Evolutionary conservation across 495 filamentous ascomycete genomes (phyloP).

Genomic region (Xylaria sp.): DNA sequence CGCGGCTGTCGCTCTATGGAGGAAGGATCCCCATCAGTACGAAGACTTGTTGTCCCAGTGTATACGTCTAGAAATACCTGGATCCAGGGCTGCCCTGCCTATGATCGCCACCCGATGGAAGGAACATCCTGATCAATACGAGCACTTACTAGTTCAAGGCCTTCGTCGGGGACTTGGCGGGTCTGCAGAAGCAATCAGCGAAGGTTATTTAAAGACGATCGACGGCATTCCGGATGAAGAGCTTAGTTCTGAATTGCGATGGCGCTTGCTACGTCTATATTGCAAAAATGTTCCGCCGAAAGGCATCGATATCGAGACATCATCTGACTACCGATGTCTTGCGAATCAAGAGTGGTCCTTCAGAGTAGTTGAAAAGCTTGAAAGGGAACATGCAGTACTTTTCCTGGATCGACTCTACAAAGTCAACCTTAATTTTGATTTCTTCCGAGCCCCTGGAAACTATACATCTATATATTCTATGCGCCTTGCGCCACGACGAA

Average conservation of each 20-base stretch:
- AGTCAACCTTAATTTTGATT: conserved; percentile 29
- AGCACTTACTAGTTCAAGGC: conserved; percentile 24
- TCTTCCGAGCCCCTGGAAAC: conserved; percentile 22
- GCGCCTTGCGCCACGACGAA: conserved; percentile 23
- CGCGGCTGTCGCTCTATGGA: conserved; percentile 24
- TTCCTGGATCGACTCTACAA: conserved; percentile 27
- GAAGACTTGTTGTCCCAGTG: conserved; percentile 14
- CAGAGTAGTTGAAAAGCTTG: conserved; percentile 27
- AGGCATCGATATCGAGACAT: conserved; percentile 33
- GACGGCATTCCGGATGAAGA: not conserved
- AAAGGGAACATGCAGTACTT: conserved; percentile 29
- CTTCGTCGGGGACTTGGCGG: conserved; percentile 34
- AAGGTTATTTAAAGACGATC: conserved; percentile 24
- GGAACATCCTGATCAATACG: conserved; percentile 27
- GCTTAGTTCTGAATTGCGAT: conserved; percentile 21
- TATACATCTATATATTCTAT: conserved; percentile 15
- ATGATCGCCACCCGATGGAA: conserved; percentile 9
- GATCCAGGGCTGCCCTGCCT: not conserved
- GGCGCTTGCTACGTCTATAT: conserved; percentile 34
- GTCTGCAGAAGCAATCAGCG: conserved; percentile 16
- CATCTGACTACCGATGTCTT: conserved; percentile 27
- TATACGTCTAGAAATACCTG: conserved; percentile 13
- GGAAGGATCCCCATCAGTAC: conserved; percentile 15
- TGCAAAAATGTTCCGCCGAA: conserved; percentile 33
- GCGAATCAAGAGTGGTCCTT: conserved; percentile 30